phyloP scores from a whole-genome alignment of 192 early-diverging fungal genomes.

The Coemansia sp. region DNA sequence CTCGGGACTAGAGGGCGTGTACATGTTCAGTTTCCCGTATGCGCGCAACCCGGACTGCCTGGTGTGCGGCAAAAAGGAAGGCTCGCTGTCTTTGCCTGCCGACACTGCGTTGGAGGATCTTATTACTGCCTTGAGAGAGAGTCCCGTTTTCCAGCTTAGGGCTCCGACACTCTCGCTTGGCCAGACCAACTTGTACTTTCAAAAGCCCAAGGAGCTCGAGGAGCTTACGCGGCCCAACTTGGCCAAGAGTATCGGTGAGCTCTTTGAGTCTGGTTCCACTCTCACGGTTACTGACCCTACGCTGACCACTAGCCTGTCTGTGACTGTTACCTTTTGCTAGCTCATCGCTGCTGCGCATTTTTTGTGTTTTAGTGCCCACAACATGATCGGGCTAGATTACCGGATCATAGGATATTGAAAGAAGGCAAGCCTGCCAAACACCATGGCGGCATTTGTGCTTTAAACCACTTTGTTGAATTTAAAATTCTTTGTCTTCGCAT shows the following conservation, averaged over 20 bases:
- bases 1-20: slow-evolving; percentile 85
- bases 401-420: too few relatives aligned
- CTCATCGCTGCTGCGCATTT: neutral
- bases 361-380: neutral
- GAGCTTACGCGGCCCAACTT: slow-evolving; percentile 83
- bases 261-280: slow-evolving; percentile 67
- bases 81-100: slow-evolving; percentile 53
- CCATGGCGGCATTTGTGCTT: neutral
- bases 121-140: slow-evolving; percentile 76
- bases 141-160: slow-evolving; percentile 77
- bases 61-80: slow-evolving; percentile 75
- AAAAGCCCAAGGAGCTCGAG: slow-evolving; percentile 77
- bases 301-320: slow-evolving; percentile 42
- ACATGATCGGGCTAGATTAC: neutral
- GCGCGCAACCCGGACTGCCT: slow-evolving; percentile 84
- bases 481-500: neutral
- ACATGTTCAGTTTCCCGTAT: slow-evolving; percentile 85
- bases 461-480: neutral
- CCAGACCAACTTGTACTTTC: slow-evolving; percentile 77
- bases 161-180: slow-evolving; percentile 69
- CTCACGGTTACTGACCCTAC: slow-evolving; percentile 81
- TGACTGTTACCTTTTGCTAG: slow-evolving; percentile 31
- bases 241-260: slow-evolving; percentile 58
- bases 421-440: too few relatives aligned
- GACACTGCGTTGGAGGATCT: slow-evolving; percentile 74